Evolutionary conservation across 371 early-diverging fungal genomes (phyloP), one percentile per base, ranked within the genome.

Genomic region (Neoconidiobolus thromboides): DNA sequence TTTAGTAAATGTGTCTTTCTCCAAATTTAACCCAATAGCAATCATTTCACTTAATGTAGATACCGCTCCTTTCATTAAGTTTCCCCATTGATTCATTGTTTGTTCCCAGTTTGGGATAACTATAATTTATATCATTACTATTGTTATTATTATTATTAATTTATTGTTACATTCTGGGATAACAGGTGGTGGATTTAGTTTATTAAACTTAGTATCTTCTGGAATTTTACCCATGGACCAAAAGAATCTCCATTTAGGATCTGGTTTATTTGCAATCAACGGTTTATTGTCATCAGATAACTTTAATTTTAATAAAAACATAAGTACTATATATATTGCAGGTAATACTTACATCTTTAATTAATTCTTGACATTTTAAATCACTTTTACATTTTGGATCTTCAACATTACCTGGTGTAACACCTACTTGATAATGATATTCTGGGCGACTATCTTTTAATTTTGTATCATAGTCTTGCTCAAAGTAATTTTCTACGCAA

Each of bases 181-280:
- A 43, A 82, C 82, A n/a, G 78, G 75, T 44, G 64, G 70, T 10
- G 82, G 79, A 62, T 82, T 81, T 49, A 84, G 66, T 47, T 65
- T 67, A 9, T 73, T 71, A 72, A 76, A 85, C 60, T 76, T 61
- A 14, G 81, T 78, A 26, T 68, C 58, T 15, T 63, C 51, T 6
- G 81, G 81, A 15, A 61, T 59, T 47, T 74, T 71, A 4, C 73
- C 75, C 48, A 76, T 67, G 14, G 70, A 68, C 73, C 76, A 75
- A 65, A 77, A 76, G 69, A 73, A 83, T 57, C 85, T 73, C 85
- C 85, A 85, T 64, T 85, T 85, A 39, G 81, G 79, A 65, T 85
- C 85, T 7, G 76, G 69, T 1, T 75, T 73, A 46, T 70, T 50
- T 44, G 67, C 62, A 2, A 39, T 15, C 61, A 73, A 57, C n/a